A percentile compares a stretch with the other conserved stretches of the same genome.
These are phyloP conservation scores for Phlebiopsis gigantea DNA, from an alignment of 768 basidiomycete species.

Conservation along the genomic window DNA sequence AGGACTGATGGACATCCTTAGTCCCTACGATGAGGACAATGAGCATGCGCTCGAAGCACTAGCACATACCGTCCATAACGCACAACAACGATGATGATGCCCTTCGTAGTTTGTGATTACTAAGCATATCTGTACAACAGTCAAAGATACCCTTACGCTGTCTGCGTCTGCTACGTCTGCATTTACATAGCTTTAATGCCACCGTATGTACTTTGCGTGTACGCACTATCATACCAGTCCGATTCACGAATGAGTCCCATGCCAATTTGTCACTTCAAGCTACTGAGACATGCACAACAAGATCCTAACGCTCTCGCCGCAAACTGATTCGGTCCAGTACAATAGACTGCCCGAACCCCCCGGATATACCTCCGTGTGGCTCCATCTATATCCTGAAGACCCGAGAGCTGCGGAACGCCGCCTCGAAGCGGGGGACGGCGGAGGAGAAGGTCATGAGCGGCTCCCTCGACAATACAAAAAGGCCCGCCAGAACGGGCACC, in stretches of 20 bases:
- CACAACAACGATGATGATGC: not conserved
- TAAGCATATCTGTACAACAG: constrained; percentile 4
- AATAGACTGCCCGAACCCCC: too few species aligned
- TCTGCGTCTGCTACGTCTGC: not conserved
- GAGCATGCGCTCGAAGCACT: constrained; percentile 47
- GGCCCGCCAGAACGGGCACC: constrained; percentile 51
- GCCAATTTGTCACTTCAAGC: not conserved
- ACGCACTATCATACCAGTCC: not conserved
- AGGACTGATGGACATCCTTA: constrained; percentile 7
- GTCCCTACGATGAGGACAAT: constrained; percentile 53
- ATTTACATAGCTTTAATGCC: too few species aligned
- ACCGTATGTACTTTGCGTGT: not conserved
- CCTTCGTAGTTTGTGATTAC: not conserved
- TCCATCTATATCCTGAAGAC: constrained; percentile 1
- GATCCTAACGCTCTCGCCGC: too few species aligned
- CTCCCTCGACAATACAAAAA: constrained; percentile 50
- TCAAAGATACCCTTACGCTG: not conserved
- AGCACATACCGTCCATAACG: not conserved
- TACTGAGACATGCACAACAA: too few species aligned
- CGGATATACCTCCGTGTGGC: not conserved
- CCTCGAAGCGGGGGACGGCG: constrained; percentile 43
- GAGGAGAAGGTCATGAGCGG: constrained; percentile 52
- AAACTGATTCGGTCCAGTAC: too few species aligned
- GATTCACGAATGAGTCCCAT: not conserved
- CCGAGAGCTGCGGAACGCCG: constrained; percentile 34